Evolutionary conservation across 345 rosid species (phyloP).

Genomic region (Cardamine occulta): DNA sequence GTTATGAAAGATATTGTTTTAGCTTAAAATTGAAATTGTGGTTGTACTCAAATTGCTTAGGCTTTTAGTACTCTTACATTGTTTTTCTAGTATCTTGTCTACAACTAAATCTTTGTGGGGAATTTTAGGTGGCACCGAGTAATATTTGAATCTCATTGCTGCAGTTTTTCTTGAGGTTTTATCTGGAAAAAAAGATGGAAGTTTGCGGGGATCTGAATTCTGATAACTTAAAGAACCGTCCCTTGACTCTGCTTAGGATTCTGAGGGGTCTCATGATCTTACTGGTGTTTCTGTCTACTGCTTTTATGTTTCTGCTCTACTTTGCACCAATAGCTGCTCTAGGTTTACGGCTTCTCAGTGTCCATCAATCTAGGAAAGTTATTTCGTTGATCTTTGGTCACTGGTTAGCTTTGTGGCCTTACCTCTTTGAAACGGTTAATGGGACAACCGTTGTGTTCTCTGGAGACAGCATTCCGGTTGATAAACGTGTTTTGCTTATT

Average conservation of each 20-base stretch:
- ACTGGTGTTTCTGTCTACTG: constrained; percentile 65
- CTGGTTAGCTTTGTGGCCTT: constrained; percentile 88
- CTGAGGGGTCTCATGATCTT: constrained; percentile 69
- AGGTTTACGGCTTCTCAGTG: constrained; percentile 52
- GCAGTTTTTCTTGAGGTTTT: constrained; percentile 47
- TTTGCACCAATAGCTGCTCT: constrained; percentile 56
- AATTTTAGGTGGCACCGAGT: constrained; percentile 25
- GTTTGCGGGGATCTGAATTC: constrained; percentile 47
- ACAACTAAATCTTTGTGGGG: background rate
- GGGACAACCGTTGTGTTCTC: constrained; percentile 69
- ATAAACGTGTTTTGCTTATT: constrained; percentile 67
- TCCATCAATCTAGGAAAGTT: constrained; percentile 60
- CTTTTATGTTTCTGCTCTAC: constrained; percentile 68
- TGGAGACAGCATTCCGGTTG: constrained; percentile 60
- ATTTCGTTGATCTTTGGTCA: constrained; percentile 62
- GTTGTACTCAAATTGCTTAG: background rate
- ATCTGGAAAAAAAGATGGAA: constrained; percentile 53
- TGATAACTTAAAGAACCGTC: constrained; percentile 55
- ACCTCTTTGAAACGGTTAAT: constrained; percentile 75
- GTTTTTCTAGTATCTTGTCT: background rate
- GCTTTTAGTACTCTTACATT: constrained; percentile 3
- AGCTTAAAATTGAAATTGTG: background rate
- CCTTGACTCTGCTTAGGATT: constrained; percentile 64
- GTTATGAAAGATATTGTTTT: background rate
- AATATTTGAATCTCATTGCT: constrained; percentile 41